Evolutionary conservation across 2,329 filamentous ascomycete genomes (phyloP).

Genomic region (Raffaelea deltoideospora): DNA sequence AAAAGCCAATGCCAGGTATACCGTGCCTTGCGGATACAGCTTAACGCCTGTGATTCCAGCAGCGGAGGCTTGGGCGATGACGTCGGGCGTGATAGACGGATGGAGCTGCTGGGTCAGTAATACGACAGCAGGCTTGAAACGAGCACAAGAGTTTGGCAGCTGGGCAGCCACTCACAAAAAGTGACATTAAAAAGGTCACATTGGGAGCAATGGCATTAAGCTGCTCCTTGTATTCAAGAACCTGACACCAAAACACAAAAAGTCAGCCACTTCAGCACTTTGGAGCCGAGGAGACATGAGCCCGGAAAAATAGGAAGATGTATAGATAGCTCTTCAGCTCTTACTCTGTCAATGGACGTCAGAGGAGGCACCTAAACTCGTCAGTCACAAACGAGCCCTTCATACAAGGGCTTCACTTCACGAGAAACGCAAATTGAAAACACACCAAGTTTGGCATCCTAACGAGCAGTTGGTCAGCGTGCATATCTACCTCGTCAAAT

Average conservation of each 20-base stretch:
- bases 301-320: background rate
- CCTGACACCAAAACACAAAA: slow-evolving; percentile 20
- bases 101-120: slow-evolving; percentile 22
- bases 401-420: background rate
- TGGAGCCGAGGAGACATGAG: background rate
- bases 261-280: background rate
- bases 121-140: background rate
- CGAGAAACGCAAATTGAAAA: no score
- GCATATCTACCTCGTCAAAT: background rate
- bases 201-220: slow-evolving; percentile 44
- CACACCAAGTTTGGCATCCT: slow-evolving; percentile 22
- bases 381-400: background rate
- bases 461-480: background rate
- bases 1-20: background rate
- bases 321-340: background rate
- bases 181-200: slow-evolving; percentile 59
- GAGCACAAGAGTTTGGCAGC: background rate
- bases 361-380: slow-evolving; percentile 11
- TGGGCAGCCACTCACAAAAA: slow-evolving; percentile 24
- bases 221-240: slow-evolving; percentile 48
- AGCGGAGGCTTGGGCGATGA: slow-evolving; percentile 57
- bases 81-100: slow-evolving; percentile 47
- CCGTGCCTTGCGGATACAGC: slow-evolving; percentile 36
- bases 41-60: slow-evolving; percentile 60
- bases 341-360: slow-evolving; percentile 6